A percentile compares a stretch with the other conserved stretches of the same genome.
These are phyloP conservation scores for Bretziella fagacearum DNA, from an alignment of 2,329 filamentous ascomycete species.

Conservation along the genomic window DNA sequence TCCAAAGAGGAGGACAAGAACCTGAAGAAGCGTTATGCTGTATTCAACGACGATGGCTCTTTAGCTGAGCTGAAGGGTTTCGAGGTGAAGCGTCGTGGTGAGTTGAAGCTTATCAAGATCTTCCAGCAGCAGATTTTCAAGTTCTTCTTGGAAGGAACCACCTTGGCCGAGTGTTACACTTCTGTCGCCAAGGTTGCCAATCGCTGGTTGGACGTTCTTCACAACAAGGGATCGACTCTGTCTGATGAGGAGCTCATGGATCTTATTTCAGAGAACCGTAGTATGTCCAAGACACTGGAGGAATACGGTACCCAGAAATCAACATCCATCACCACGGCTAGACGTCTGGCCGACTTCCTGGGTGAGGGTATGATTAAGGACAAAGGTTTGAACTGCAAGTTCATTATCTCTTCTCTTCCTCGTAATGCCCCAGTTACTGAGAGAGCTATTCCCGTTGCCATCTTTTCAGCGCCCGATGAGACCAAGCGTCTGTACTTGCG, in stretches of 20 bases:
- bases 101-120: conserved; percentile 98
- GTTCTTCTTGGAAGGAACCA: conserved; percentile 87
- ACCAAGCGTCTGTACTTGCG: conserved; percentile 79
- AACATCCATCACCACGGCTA: conserved; percentile 97
- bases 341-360: conserved; percentile 83
- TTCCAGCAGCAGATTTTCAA: conserved; percentile 99
- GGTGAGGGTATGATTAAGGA: conserved; percentile 99
- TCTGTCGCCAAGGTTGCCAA: conserved; percentile 92
- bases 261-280: conserved; percentile 98
- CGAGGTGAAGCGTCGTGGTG: conserved; percentile 91
- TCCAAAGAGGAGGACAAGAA: conserved; percentile 99
- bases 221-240: conserved; percentile 73
- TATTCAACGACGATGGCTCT: conserved; percentile 95
- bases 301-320: conserved; percentile 95
- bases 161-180: conserved; percentile 72
- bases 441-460: conserved; percentile 82
- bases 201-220: conserved; percentile 86
- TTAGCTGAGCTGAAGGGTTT: conserved; percentile 94
- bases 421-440: conserved; percentile 87
- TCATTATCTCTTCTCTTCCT: conserved; percentile 84
- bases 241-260: conserved; percentile 96
- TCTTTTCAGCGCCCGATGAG: conserved; percentile 82
- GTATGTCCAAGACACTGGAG: conserved; percentile 90
- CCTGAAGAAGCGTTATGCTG: conserved; percentile 95
- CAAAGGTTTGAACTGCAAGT: conserved; percentile 98